These are phyloP conservation scores for Ormosia emarginata DNA, from an alignment of 306 rosid species.

Conservation along the genomic window DNA sequence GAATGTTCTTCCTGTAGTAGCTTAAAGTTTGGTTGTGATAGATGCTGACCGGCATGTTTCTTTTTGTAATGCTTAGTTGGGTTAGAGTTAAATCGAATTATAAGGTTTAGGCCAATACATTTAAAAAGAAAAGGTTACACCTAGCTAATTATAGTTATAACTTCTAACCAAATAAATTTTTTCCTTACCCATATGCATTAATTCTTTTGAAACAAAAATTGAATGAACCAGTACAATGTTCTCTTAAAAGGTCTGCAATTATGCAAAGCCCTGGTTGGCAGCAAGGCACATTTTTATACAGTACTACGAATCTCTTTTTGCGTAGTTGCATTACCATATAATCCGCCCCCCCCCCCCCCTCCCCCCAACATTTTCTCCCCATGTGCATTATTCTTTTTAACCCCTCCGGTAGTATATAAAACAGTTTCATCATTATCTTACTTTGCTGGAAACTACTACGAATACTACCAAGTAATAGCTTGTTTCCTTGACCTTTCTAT, in stretches of 20 bases:
- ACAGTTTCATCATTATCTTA: not conserved
- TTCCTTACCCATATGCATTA: no score
- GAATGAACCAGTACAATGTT: not conserved
- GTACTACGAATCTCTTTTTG: not conserved
- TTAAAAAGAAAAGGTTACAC: no score
- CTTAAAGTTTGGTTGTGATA: not conserved
- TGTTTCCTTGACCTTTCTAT: not conserved
- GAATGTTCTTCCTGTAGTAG: not conserved
- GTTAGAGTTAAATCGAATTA: not conserved
- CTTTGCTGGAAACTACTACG: not conserved
- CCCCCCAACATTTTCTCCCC: no score
- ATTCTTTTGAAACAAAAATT: not conserved
- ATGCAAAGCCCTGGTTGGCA: not conserved
- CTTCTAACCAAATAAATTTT: no score
- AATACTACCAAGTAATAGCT: not conserved
- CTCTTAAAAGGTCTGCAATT: not conserved
- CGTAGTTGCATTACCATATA: not conserved
- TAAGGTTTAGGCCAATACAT: not conserved
- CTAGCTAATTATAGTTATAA: no score
- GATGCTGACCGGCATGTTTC: not conserved
- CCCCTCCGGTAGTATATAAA: no score
- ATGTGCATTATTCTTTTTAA: no score
- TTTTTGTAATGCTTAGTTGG: not conserved
- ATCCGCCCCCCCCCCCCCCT: not conserved
- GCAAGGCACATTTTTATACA: not conserved